Conservation (phyloP, 192 early-diverging fungal species). For the Jimgerdemannia lactiflua region DNA sequence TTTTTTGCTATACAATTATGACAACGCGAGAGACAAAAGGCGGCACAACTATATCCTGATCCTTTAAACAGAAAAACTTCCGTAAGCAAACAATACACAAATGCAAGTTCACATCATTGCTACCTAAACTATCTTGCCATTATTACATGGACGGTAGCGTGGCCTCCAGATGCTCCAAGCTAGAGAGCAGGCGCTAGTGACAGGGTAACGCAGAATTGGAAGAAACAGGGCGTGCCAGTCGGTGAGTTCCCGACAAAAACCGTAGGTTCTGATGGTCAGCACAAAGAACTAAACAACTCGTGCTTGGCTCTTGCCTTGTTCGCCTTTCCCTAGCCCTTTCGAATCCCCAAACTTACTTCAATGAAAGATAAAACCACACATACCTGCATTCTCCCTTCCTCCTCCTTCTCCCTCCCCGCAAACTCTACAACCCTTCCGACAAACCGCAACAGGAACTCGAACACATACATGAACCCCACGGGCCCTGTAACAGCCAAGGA, state of each 20-base stretch:
- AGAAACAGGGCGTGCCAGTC: background rate
- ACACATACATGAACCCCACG: constrained; percentile 23
- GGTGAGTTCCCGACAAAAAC: background rate
- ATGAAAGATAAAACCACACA: background rate
- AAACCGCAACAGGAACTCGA: constrained; percentile 24
- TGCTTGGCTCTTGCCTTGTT: too few relatives aligned
- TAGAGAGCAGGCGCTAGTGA: background rate
- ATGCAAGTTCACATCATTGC: too few relatives aligned
- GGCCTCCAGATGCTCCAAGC: background rate
- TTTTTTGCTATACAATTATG: too few relatives aligned
- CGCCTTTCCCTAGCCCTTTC: background rate
- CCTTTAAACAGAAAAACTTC: too few relatives aligned
- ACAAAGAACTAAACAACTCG: too few relatives aligned
- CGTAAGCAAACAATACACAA: too few relatives aligned
- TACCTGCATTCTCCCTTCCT: background rate
- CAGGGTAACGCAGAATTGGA: background rate
- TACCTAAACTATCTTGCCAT: background rate
- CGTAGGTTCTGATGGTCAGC: too few relatives aligned
- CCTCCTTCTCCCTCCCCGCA: constrained; percentile 19
- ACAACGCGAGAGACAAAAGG: too few relatives aligned
- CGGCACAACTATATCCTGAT: too few relatives aligned
- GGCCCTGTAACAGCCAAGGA: constrained; percentile 14
- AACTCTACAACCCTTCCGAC: constrained; percentile 29
- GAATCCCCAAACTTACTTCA: background rate
- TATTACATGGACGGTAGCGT: background rate